Evolutionary conservation across 2,329 filamentous ascomycete genomes (phyloP), one percentile per base, ranked within the genome.

Genomic region (Ophiostoma ips): DNA sequence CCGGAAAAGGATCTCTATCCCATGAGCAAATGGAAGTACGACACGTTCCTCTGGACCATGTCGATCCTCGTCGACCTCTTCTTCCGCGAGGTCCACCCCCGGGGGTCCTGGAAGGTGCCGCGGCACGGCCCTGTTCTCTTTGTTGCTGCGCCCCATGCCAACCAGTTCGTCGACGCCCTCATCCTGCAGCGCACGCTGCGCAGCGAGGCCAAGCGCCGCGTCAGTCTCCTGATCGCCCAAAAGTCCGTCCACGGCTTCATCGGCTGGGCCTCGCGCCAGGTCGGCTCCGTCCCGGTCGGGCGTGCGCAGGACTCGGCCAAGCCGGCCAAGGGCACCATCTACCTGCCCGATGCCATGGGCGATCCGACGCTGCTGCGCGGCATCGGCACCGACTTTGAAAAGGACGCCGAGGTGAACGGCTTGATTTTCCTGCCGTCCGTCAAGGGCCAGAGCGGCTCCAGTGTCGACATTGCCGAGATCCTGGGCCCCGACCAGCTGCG

Each of bases 141-240:
- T 61, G 92, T 98, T 58, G 92, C 89, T 41, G 92, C 90, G 50
- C 92, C 92, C 57, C 92, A 98, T 72, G 90, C 90, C 53, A 98
- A 98, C 65, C 87, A 95, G 83, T 98, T 98, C 59, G 89, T 96
- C 62, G 92, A 98, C 62, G 90, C 88, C 49, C 76, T 98, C 48
- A 84, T 96, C 57, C 76, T 98, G 48, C 94, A 95, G 78, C 83
- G 89, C 56, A 87, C 88, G 13, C 78, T 96, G 52, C 84, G 87
- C 56, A 83, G 79, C 62, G 89, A 95, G 69, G 84, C 88, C 50
- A 81, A 84, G 57, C 85, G 92, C 57, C 86, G 92, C 49, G 87
- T 95, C 52, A 87, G 88, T 48, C 89, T 94, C 61, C 77, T 98
- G 46, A 92, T 95, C 54, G 92, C 92, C 19, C 89, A 94, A 59